Percentiles rank a stretch among this genome's conserved stretches.
Conservation (phyloP, 2,329 filamentous ascomycete genomes). For the Fusarium denticulatum region DNA sequence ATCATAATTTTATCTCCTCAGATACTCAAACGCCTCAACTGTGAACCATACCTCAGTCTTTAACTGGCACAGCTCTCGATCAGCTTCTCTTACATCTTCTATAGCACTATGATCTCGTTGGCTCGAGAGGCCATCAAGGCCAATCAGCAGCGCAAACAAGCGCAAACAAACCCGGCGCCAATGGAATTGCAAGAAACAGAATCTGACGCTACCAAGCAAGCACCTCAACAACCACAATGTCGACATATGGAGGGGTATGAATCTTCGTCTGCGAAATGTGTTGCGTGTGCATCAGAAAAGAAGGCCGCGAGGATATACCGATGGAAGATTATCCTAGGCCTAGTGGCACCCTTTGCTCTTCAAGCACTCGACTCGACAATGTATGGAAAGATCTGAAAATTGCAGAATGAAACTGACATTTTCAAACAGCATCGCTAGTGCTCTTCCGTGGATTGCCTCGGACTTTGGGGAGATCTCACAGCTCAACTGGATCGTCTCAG, state of each 20-base stretch:
- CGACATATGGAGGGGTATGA: constrained; percentile 30
- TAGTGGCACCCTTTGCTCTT: constrained; percentile 69
- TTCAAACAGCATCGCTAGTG: constrained; percentile 47
- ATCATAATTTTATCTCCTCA: neutral
- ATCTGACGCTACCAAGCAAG: neutral
- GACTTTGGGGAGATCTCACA: constrained; percentile 70
- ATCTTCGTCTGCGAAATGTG: constrained; percentile 37
- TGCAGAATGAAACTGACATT: neutral
- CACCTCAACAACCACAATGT: constrained; percentile 27
- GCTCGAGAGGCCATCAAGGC: constrained; percentile 22
- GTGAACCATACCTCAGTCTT: neutral
- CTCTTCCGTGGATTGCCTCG: constrained; percentile 65
- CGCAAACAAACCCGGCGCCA: neutral
- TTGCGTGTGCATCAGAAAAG: constrained; percentile 48
- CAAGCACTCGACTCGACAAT: constrained; percentile 73
- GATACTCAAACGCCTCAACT: neutral
- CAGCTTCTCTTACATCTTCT: neutral
- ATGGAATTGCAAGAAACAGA: constrained; percentile 6
- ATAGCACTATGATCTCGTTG: constrained; percentile 22
- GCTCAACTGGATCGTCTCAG: constrained; percentile 75
- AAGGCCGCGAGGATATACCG: constrained; percentile 55
- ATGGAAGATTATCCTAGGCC: constrained; percentile 67
- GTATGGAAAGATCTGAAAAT: constrained; percentile 36
- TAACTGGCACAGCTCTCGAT: neutral
- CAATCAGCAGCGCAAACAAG: constrained; percentile 4